These are phyloP conservation scores for Oryza nivara DNA, from an alignment of 176 grass and related monocot species.

Conservation along the genomic window DNA sequence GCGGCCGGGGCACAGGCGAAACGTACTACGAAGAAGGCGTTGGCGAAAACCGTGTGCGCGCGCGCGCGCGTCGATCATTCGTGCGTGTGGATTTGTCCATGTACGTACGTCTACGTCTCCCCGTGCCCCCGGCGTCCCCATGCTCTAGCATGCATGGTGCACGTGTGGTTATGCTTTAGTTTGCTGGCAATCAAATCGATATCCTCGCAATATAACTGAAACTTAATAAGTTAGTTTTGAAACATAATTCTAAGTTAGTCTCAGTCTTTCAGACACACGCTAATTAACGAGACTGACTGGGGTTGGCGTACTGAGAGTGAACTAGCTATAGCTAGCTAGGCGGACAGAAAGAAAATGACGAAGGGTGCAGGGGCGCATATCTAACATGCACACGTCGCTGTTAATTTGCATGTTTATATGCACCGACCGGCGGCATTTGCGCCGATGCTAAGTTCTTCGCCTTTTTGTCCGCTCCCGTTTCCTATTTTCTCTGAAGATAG, in stretches of 20 bases:
- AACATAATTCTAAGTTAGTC: neutral
- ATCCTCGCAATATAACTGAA: neutral
- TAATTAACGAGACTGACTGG: neutral
- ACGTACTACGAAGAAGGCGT: neutral
- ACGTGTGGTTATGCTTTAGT: constrained; percentile 8
- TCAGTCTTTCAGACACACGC: neutral
- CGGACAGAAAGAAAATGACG: neutral
- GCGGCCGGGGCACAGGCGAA: neutral
- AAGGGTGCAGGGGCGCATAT: neutral
- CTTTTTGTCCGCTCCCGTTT: neutral
- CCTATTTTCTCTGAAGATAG: neutral
- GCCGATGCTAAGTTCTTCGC: neutral
- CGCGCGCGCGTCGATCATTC: neutral
- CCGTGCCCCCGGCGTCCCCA: neutral
- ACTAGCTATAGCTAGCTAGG: neutral
- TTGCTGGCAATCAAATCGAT: neutral
- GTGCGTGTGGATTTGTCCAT: constrained; percentile 17
- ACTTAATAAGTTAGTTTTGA: neutral
- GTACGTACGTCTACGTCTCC: neutral
- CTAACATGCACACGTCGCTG: neutral
- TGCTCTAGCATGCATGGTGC: neutral
- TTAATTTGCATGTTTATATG: neutral
- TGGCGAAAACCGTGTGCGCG: neutral
- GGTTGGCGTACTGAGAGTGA: neutral
- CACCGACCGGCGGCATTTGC: neutral